Evolutionary conservation across 2,329 filamentous ascomycete genomes (phyloP).

Genomic region (Pseudogymnoascus sp.): DNA sequence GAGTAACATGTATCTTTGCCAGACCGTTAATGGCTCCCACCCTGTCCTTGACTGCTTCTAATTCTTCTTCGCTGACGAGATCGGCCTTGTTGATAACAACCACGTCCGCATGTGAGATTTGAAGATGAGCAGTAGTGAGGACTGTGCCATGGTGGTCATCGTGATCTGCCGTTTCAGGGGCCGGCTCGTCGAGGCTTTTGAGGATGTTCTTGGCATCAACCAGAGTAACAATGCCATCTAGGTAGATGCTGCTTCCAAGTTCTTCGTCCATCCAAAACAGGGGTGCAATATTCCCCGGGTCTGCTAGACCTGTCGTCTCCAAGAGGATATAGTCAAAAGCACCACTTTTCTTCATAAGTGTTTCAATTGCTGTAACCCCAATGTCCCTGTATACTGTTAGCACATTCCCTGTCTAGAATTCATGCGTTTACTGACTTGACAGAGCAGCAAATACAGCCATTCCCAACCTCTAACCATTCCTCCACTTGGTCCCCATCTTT

Average conservation of each 20-base stretch:
- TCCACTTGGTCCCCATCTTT: conserved; percentile 74
- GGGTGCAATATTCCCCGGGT: conserved; percentile 90
- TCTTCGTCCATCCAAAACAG: conserved; percentile 98
- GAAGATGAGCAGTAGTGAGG: conserved; percentile 87
- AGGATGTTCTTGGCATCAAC: conserved; percentile 93
- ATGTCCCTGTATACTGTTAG: conserved; percentile 54
- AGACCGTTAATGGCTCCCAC: conserved; percentile 83
- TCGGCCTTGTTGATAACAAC: conserved; percentile 92
- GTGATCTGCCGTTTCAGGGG: conserved; percentile 43
- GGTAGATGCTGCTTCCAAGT: conserved; percentile 86
- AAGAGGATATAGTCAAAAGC: conserved; percentile 96
- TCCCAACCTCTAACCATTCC: conserved; percentile 93
- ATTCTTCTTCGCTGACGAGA: conserved; percentile 61
- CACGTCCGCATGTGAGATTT: conserved; percentile 95
- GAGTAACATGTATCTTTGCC: conserved; percentile 74
- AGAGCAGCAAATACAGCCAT: conserved; percentile 95
- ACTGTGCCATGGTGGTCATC: conserved; percentile 52
- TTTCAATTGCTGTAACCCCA: conserved; percentile 90
- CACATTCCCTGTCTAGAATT: not conserved
- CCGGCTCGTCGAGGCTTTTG: conserved; percentile 67
- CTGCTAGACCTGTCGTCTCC: conserved; percentile 90
- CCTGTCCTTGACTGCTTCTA: conserved; percentile 60
- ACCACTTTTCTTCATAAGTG: conserved; percentile 86
- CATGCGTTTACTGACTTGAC: conserved; percentile 61
- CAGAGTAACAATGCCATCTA: conserved; percentile 92